These are phyloP conservation scores for Cadophora gregata DNA, from an alignment of 2,329 filamentous ascomycete genomes.

Conservation along the genomic window DNA sequence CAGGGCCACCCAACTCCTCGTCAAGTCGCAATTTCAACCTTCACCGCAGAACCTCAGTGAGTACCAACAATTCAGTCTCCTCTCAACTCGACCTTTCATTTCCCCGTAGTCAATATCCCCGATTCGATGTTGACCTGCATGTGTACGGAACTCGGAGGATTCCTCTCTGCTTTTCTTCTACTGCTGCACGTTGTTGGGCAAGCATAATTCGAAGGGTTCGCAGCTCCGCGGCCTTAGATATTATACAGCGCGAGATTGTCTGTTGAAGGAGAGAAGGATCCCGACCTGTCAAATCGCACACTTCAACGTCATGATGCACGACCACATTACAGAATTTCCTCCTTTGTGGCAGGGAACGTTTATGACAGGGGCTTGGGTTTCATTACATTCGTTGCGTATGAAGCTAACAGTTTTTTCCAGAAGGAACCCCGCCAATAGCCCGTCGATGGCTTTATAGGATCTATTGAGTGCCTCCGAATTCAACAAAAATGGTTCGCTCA, in stretches of 20 bases:
- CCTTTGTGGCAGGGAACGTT: neutral
- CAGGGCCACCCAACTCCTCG: neutral
- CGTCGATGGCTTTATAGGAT: constrained; percentile 41
- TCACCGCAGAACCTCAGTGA: constrained; percentile 12
- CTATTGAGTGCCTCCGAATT: constrained; percentile 22
- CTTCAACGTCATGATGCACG: neutral
- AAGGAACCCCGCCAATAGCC: neutral
- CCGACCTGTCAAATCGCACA: neutral
- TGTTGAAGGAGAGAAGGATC: neutral
- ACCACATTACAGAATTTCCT: neutral
- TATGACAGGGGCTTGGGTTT: neutral
- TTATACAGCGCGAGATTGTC: neutral
- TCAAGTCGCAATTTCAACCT: constrained; percentile 9
- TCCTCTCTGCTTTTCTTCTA: neutral
- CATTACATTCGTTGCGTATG: neutral
- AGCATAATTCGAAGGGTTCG: neutral
- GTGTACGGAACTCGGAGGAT: neutral
- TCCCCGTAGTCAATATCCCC: neutral
- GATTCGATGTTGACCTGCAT: neutral
- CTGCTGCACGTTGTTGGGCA: neutral
- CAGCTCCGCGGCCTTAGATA: neutral
- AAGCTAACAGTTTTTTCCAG: neutral
- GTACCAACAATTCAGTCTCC: constrained; percentile 8
- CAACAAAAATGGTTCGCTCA: constrained; percentile 38
- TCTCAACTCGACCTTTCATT: neutral